These are phyloP conservation scores for Carex parvula DNA, from an alignment of 176 grass and related monocot genomes.

Conservation along the genomic window DNA sequence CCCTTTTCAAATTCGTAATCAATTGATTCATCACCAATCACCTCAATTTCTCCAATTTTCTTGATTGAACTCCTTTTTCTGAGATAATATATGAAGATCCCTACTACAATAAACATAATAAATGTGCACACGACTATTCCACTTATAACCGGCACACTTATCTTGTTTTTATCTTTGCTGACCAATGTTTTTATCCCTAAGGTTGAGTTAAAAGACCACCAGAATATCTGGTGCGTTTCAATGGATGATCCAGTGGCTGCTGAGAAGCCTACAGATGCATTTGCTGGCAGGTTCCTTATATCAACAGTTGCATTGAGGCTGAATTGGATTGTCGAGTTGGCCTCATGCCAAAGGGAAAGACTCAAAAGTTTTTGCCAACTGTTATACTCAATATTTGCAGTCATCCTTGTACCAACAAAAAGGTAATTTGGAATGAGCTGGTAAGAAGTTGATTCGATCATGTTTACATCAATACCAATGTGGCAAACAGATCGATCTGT, in stretches of 20 bases:
- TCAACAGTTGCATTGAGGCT: constrained; percentile 16
- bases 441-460: not conserved
- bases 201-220: constrained; percentile 55
- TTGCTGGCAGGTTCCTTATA: constrained; percentile 27
- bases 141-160: no score
- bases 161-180: not conserved
- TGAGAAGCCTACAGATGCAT: constrained; percentile 51
- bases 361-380: not conserved
- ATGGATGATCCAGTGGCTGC: constrained; percentile 32
- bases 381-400: constrained; percentile 11
- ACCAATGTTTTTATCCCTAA: not conserved
- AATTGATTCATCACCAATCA: constrained; percentile 21
- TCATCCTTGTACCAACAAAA: not conserved
- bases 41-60: not conserved
- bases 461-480: constrained; percentile 21
- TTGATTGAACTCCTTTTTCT: not conserved
- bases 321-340: constrained; percentile 7
- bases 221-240: constrained; percentile 35
- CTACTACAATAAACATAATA: not conserved
- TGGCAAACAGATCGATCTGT: not conserved
- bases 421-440: not conserved
- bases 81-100: not conserved
- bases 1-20: constrained; percentile 3
- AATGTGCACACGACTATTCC: not conserved
- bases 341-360: not conserved